A percentile compares a stretch with the other conserved stretches of the same genome.
Evolutionary conservation across 83 land plant genomes (phyloP).

Genomic region (Picea mariana): DNA sequence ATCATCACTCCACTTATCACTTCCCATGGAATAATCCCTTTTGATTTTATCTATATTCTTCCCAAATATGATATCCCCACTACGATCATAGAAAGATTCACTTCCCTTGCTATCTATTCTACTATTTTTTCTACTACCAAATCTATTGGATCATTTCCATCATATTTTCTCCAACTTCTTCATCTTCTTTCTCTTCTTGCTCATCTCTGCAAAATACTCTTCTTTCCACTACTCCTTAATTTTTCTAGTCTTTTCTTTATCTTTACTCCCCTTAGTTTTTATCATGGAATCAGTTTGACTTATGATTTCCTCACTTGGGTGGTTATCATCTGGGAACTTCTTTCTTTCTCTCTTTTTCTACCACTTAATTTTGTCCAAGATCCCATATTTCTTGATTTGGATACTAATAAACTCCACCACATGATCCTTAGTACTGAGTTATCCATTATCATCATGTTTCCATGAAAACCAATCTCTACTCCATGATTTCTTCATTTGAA

Average conservation of each 20-base stretch:
- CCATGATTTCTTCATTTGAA: too few relatives aligned
- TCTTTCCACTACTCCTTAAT: constrained; percentile 29
- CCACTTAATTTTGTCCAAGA: constrained; percentile 27
- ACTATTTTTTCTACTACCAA: constrained; percentile 46
- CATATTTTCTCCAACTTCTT: too few relatives aligned
- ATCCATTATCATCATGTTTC: too few relatives aligned
- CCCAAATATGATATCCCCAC: constrained; percentile 41
- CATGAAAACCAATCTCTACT: too few relatives aligned
- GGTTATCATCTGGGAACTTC: background rate
- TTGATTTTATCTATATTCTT: constrained; percentile 42
- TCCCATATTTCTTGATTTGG: too few relatives aligned
- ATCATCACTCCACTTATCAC: constrained; percentile 78
- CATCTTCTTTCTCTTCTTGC: too few relatives aligned
- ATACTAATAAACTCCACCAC: too few relatives aligned
- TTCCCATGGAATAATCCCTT: constrained; percentile 26
- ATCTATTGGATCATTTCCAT: constrained; percentile 20
- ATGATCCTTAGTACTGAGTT: too few relatives aligned
- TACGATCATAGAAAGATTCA: constrained; percentile 1
- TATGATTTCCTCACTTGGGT: constrained; percentile 4
- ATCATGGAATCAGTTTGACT: background rate
- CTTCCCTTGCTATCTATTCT: background rate
- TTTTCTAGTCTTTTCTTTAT: constrained; percentile 43
- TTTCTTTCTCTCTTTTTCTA: constrained; percentile 41
- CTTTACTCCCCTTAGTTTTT: constrained; percentile 22
- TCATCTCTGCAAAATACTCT: constrained; percentile 55